These are phyloP conservation scores for Massarina eburnea DNA, from an alignment of 2,329 filamentous ascomycete species.

Conservation along the genomic window DNA sequence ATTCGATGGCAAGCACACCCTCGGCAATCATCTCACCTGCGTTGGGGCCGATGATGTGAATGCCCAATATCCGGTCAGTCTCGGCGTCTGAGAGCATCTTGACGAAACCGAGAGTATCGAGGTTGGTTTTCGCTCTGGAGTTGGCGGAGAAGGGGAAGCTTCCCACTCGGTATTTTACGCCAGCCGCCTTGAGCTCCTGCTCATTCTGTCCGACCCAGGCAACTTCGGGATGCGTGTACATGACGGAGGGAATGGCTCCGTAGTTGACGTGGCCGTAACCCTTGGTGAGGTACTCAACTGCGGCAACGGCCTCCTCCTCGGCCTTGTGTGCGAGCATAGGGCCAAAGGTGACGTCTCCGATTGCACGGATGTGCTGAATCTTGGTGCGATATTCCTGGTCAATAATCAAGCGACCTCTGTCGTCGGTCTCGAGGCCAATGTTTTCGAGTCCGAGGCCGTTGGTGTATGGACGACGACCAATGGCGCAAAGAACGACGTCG, in stretches of 20 bases:
- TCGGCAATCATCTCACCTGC: conserved; percentile 99
- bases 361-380: conserved; percentile 92
- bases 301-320: conserved; percentile 95
- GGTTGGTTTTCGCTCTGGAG: conserved; percentile 97
- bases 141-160: conserved; percentile 98
- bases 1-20: conserved; percentile 91
- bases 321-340: conserved; percentile 99
- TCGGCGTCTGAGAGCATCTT: conserved; percentile 97
- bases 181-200: conserved; percentile 87
- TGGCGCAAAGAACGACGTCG: conserved; percentile 94
- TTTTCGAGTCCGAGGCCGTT: conserved; percentile 89
- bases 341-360: conserved; percentile 95
- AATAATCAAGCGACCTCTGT: conserved; percentile 92
- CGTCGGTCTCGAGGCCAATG: conserved; percentile 86
- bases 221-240: conserved; percentile 99
- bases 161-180: conserved; percentile 89
- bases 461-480: conserved; percentile 94
- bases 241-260: conserved; percentile 93
- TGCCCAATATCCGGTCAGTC: conserved; percentile 91
- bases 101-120: conserved; percentile 92
- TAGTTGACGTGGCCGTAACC: conserved; percentile 99
- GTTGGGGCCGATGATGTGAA: conserved; percentile 95
- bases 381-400: conserved; percentile 99
- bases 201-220: conserved; percentile 98
- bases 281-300: conserved; percentile 96